Base-by-base conservation (phyloP, 75 land plant species). In the Pinus taeda region DNA sequence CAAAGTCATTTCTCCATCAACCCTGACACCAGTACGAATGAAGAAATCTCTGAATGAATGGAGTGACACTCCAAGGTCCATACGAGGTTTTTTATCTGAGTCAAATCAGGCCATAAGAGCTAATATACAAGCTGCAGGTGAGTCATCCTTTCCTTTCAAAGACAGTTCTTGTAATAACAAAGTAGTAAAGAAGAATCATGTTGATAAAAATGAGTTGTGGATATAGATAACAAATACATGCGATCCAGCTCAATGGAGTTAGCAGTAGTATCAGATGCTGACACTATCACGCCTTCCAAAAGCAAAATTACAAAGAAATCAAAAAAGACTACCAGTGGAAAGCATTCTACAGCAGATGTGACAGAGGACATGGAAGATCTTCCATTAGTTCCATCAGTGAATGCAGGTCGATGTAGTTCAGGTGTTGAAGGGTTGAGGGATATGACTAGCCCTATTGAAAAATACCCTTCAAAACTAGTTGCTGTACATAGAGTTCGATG, bases 401-500 rank as follows among this genome's bases (percentile, higher is more conserved):
- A 61, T 33, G 13, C 21, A 60, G 59, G 14, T 57, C 63, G 26
- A 39, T 63, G 72, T 18, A 55, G 59, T 26, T 81, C 56, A 60
- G 80, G 80, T 8, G 59, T 45, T 45, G 59, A 73, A 56, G 71
- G 15, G 26, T 60, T 66, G 26, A 66, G 29, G 39, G 60, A 83
- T 22, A 29, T 37, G 8, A 63, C 5, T 36, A 59, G 29, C 20
- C 60, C 57, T 20, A 15, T 71, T 3, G 84, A 87, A 11, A 83
- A 33, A 29, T 71, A 91, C n/a, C 99, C 99, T 61, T 65, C 88
- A 4, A 89, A 91, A 59, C 60, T 76, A n/a, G 86, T 95, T n/a
- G 85, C 99, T 5, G 80, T 97, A 76, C 95, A 97, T 74, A 86
- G 86, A 60, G 84, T 97, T 57, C 88, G 96, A 82, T 97, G 99